Evolutionary conservation across 768 basidiomycete species (phyloP).

Genomic region (Tephrocybe sp.): DNA sequence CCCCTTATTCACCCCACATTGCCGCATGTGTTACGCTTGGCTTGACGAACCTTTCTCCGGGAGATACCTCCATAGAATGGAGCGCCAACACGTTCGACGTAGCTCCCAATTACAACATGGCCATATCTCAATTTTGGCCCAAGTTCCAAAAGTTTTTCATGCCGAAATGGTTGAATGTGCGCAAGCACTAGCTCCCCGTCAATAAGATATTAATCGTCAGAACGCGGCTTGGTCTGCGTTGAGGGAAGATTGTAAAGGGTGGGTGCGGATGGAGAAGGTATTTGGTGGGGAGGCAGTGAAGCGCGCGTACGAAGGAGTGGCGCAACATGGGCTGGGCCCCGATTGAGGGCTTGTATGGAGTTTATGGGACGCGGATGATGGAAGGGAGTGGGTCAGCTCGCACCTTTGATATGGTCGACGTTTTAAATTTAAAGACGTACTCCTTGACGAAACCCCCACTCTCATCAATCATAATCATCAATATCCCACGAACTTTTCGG

Average conservation of each 20-base stretch:
- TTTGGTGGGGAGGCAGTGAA: constrained; percentile 48
- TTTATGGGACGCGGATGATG: constrained; percentile 48
- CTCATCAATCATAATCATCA: too few species aligned
- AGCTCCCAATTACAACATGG: constrained; percentile 3
- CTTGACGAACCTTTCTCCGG: constrained; percentile 52
- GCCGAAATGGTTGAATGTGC: constrained; percentile 65
- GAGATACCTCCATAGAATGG: constrained; percentile 35
- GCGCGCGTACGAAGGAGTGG: constrained; percentile 46
- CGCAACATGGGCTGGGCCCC: constrained; percentile 48
- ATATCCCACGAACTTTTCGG: too few species aligned
- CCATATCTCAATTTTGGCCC: constrained; percentile 29
- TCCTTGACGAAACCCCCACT: too few species aligned
- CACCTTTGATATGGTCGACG: not conserved
- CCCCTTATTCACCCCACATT: constrained; percentile 34
- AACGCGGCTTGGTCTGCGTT: constrained; percentile 57
- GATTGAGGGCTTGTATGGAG: constrained; percentile 64
- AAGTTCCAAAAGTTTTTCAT: constrained; percentile 61
- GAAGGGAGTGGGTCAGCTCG: not conserved
- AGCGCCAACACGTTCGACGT: constrained; percentile 33
- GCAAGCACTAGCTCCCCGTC: constrained; percentile 46
- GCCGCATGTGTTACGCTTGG: constrained; percentile 50
- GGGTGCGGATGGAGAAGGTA: constrained; percentile 54
- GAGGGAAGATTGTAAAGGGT: constrained; percentile 53
- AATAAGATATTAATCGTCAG: constrained; percentile 50
- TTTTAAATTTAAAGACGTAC: too few species aligned